phyloP scores from a whole-genome alignment of 495 filamentous ascomycete species.

The Aspergillus asperescens region DNA sequence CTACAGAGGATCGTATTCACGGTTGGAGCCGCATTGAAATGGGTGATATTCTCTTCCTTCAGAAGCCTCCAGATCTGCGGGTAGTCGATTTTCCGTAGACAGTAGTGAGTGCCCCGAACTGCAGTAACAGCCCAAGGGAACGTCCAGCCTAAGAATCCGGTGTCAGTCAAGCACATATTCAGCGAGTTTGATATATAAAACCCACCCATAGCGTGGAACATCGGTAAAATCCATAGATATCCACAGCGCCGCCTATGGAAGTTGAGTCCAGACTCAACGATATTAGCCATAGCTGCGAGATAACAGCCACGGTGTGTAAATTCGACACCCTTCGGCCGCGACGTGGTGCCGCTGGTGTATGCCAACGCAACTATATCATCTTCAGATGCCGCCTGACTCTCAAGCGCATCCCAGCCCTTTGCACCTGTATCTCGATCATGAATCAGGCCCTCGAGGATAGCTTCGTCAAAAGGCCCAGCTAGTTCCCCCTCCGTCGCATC shows the following conservation, averaged over 20 bases:
- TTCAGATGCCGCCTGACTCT: slow-evolving; percentile 63
- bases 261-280: slow-evolving; percentile 85
- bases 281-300: slow-evolving; percentile 75
- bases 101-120: slow-evolving; percentile 90
- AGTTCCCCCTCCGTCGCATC: slow-evolving; percentile 70
- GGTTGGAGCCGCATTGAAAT: slow-evolving; percentile 94
- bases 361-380: slow-evolving; percentile 76
- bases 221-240: slow-evolving; percentile 90
- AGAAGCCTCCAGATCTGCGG: slow-evolving; percentile 83
- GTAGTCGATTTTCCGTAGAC: slow-evolving; percentile 92
- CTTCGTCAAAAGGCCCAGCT: slow-evolving; percentile 76
- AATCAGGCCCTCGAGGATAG: slow-evolving; percentile 71
- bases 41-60: slow-evolving; percentile 78
- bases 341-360: slow-evolving; percentile 93
- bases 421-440: slow-evolving; percentile 57
- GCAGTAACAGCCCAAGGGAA: slow-evolving; percentile 88
- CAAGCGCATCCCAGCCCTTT: slow-evolving; percentile 73
- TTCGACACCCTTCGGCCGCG: slow-evolving; percentile 87
- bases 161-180: background rate
- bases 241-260: slow-evolving; percentile 58
- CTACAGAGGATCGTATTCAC: slow-evolving; percentile 92
- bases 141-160: slow-evolving; percentile 54
- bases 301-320: slow-evolving; percentile 87
- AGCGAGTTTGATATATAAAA: background rate
- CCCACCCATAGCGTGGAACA: slow-evolving; percentile 89